Evolutionary conservation across 768 basidiomycete genomes (phyloP), one percentile per base, ranked within the genome.

Genomic region (Inosperma sp.): DNA sequence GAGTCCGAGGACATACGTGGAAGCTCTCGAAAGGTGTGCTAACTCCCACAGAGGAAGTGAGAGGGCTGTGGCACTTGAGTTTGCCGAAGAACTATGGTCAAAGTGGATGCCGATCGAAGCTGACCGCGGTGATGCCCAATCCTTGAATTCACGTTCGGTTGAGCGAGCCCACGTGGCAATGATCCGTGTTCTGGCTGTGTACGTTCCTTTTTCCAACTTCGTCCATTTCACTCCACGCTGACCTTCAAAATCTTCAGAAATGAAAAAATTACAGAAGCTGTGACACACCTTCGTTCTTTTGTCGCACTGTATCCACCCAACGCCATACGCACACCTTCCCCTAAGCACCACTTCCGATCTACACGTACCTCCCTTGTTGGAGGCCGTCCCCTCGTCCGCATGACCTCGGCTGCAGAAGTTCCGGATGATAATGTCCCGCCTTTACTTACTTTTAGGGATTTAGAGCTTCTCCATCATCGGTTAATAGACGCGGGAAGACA

Each of bases 381-480:
- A 1, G 60, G 71, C 1, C 76, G 82, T 12, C 88, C 89, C 3
- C 65, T 93, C 25, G 85, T 95, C 17, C 82, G 88, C 17, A 71
- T 90, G 56, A 80, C 79, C 2, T 76, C 82, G 5, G 65, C 68
- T 0, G 66, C 72, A 2, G 79, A 81, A 14, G 73, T 86, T 3
- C 77, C 80, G 1, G 93, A 96, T 61, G 86, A 91, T 57, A 62
- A 76, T 19, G 84, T 96, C 5, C 88, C 93, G 0, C 93, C 93
- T 0, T 64, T 93, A 31, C 58, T 95, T 17, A 75, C 80, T 10
- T 95, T 93, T 62, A 57, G 68, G 13, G 91, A 95, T 62, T 56
- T 95, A n/a, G 84, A 88, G 56, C 53, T 84, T 5, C 70, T 96
- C 44, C 92, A 95, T 63, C 79, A 90, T 51, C 74, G 84, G 22